These are phyloP conservation scores for Pythium monospermum DNA, from an alignment of 352 stramenopile genomes.

Conservation along the genomic window DNA sequence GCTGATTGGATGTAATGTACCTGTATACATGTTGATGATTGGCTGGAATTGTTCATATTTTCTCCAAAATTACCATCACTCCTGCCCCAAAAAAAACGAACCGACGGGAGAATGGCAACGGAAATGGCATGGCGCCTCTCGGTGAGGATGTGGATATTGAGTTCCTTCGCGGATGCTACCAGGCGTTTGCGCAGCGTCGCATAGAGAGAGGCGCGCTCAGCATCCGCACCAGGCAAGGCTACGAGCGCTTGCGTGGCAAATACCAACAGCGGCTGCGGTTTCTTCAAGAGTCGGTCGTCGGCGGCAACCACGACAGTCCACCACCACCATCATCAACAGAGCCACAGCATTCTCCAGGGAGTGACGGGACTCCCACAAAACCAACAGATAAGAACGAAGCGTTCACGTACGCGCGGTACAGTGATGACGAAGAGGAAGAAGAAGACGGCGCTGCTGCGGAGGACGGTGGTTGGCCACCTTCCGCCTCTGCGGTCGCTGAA, in stretches of 20 bases:
- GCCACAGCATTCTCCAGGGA: too few relatives aligned
- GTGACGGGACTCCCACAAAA: too few relatives aligned
- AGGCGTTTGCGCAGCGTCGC: slow-evolving; percentile 16
- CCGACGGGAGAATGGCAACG: background rate
- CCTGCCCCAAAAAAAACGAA: background rate
- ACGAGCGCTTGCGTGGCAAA: slow-evolving; percentile 20
- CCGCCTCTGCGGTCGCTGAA: too few relatives aligned
- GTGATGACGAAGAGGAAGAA: too few relatives aligned
- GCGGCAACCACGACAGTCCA: background rate
- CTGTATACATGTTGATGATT: too few relatives aligned
- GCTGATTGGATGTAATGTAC: too few relatives aligned
- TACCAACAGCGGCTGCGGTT: slow-evolving; percentile 30
- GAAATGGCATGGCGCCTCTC: background rate
- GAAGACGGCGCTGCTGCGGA: too few relatives aligned
- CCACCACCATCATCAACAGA: background rate
- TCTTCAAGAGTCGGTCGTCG: slow-evolving; percentile 7
- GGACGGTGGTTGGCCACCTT: too few relatives aligned
- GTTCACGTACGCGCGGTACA: too few relatives aligned
- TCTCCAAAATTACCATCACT: too few relatives aligned
- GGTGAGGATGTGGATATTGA: slow-evolving; percentile 1
- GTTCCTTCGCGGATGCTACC: slow-evolving; percentile 15
- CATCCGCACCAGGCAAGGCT: slow-evolving; percentile 18
- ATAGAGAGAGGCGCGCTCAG: slow-evolving; percentile 11
- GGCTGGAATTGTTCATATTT: too few relatives aligned
- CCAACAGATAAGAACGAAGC: too few relatives aligned